phyloP scores from a whole-genome alignment of 2,329 filamentous ascomycete genomes.

The Colletotrichum sp. region DNA sequence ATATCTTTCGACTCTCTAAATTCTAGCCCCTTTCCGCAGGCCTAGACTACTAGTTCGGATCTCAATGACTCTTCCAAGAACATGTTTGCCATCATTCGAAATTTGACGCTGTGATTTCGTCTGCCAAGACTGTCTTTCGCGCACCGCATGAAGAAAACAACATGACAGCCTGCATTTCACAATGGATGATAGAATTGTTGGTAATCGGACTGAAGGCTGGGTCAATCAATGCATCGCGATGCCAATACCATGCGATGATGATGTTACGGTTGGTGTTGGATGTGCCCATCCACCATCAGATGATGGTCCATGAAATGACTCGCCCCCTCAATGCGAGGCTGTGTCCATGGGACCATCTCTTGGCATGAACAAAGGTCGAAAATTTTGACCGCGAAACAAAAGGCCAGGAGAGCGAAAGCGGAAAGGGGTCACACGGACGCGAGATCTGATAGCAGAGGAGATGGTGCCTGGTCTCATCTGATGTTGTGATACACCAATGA shows the following conservation, averaged over 20 bases:
- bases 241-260: not conserved
- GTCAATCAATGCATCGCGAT: not conserved
- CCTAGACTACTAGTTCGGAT: not conserved
- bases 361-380: not conserved
- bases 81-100: not conserved
- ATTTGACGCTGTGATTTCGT: not conserved
- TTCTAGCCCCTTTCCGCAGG: not conserved
- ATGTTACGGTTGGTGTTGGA: not conserved
- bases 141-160: not conserved
- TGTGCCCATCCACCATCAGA: not conserved
- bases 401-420: not conserved
- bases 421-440: not conserved
- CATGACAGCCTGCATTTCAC: not conserved
- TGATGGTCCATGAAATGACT: not conserved
- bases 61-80: not conserved
- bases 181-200: slow-evolving; percentile 3
- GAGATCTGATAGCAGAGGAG: not conserved
- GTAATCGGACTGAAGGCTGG: not conserved
- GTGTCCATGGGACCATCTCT: not conserved
- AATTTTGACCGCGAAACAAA: not conserved
- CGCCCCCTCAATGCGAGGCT: not conserved
- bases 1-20: not conserved
- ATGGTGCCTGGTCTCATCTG: slow-evolving; percentile 15
- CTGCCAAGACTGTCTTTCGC: not conserved
- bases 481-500: slow-evolving; percentile 4